phyloP scores from a whole-genome alignment of 2,329 filamentous ascomycete species.

The Blastomyces gilchristii region DNA sequence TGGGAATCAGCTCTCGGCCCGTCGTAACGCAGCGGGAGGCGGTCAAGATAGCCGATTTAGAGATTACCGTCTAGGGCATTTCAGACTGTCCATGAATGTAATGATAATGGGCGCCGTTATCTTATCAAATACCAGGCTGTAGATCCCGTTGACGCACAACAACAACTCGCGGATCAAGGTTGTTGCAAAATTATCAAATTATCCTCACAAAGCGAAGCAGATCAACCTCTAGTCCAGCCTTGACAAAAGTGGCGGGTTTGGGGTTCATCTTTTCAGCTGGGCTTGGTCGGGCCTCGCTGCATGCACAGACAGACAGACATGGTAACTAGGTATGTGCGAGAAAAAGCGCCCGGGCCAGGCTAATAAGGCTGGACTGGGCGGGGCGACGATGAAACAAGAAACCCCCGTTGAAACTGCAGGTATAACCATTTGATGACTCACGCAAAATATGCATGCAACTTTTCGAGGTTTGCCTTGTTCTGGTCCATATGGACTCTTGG shows the following conservation, averaged over 20 bases:
- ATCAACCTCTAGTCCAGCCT: no score
- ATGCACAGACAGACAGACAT: background rate
- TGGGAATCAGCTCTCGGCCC: background rate
- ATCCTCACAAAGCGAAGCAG: background rate
- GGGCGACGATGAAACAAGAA: conserved; percentile 1
- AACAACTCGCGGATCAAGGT: background rate
- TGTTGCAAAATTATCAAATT: background rate
- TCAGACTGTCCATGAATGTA: no score
- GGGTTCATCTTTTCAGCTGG: background rate
- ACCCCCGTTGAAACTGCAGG: background rate
- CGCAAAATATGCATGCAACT: background rate
- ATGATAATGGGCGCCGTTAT: no score
- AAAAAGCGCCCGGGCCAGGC: background rate
- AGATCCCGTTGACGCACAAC: background rate
- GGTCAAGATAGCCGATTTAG: background rate
- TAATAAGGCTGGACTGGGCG: background rate
- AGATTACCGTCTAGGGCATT: no score
- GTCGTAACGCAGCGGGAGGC: background rate
- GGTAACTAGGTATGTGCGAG: background rate
- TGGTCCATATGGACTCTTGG: background rate
- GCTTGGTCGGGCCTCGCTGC: background rate
- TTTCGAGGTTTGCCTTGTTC: background rate
- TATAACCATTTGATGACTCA: background rate
- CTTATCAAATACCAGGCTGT: background rate
- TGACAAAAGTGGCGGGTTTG: background rate